Evolutionary conservation across 2,329 filamentous ascomycete genomes (phyloP).

Genomic region (Colletotrichum sidae): DNA sequence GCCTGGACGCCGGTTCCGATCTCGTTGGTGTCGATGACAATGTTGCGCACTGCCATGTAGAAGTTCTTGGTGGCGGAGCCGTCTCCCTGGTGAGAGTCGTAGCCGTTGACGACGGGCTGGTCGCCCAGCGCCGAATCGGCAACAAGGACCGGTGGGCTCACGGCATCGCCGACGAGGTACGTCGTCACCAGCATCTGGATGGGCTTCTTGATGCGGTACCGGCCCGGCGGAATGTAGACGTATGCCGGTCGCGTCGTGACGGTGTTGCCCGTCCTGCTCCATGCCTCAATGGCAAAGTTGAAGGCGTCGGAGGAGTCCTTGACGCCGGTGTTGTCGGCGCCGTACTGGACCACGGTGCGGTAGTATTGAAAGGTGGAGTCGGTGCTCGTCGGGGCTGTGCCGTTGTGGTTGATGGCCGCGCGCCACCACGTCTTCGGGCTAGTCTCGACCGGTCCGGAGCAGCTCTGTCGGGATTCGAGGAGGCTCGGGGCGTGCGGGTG

Average conservation of each 20-base stretch:
- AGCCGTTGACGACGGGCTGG: constrained; percentile 40
- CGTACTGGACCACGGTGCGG: constrained; percentile 42
- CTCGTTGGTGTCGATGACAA: constrained; percentile 44
- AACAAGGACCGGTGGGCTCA: constrained; percentile 44
- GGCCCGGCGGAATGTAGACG: constrained; percentile 47
- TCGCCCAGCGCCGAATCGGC: constrained; percentile 38
- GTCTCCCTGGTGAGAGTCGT: constrained; percentile 43
- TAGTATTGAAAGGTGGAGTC: constrained; percentile 44
- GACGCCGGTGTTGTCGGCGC: constrained; percentile 43
- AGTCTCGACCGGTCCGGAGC: constrained; percentile 27
- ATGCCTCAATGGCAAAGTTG: constrained; percentile 43
- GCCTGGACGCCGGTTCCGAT: constrained; percentile 39
- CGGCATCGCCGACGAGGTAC: constrained; percentile 46
- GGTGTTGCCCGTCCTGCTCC: constrained; percentile 43
- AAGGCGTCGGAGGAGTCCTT: constrained; percentile 44
- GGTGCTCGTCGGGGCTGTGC: constrained; percentile 41
- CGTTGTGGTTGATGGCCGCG: constrained; percentile 42
- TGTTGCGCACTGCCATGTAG: constrained; percentile 47
- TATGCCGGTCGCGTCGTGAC: constrained; percentile 41
- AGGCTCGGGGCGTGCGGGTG: constrained; percentile 2
- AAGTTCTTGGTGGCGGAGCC: constrained; percentile 47
- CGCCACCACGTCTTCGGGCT: constrained; percentile 43
- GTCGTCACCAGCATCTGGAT: constrained; percentile 47
- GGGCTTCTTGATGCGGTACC: constrained; percentile 45
- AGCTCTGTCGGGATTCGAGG: constrained; percentile 25